phyloP scores from a whole-genome alignment of 2,329 filamentous ascomycete genomes.

The Ophiostoma piceae region DNA sequence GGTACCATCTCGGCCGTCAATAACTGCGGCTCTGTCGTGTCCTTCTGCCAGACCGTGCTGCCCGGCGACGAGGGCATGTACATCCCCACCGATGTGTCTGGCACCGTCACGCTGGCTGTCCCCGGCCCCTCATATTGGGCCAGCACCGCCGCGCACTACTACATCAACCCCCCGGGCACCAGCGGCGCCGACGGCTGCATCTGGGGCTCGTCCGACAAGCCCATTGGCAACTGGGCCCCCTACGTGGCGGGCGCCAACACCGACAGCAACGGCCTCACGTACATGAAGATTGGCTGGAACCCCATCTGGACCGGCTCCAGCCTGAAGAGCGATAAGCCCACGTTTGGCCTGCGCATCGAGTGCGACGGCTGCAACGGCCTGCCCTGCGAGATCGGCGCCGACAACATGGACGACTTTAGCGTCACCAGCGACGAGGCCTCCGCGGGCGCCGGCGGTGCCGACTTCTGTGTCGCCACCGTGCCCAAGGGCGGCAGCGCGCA shows the following conservation, averaged over 20 bases:
- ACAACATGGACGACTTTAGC: constrained; percentile 49
- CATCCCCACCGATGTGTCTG: constrained; percentile 65
- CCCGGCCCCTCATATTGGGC: constrained; percentile 67
- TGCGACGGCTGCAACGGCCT: constrained; percentile 66
- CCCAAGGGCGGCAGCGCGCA: constrained; percentile 60
- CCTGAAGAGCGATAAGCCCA: constrained; percentile 54
- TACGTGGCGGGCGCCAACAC: constrained; percentile 74
- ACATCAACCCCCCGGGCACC: constrained; percentile 70
- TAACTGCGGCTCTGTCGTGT: constrained; percentile 55
- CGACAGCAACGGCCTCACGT: constrained; percentile 59
- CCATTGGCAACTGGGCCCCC: constrained; percentile 70
- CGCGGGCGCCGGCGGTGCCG: constrained; percentile 60
- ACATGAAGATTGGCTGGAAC: constrained; percentile 72
- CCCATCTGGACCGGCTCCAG: constrained; percentile 60
- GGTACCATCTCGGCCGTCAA: constrained; percentile 62
- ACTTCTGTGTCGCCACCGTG: constrained; percentile 74
- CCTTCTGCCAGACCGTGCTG: constrained; percentile 74
- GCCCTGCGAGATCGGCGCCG: constrained; percentile 67
- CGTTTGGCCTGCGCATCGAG: constrained; percentile 64
- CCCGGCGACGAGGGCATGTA: constrained; percentile 79
- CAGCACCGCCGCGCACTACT: constrained; percentile 68
- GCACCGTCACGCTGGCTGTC: constrained; percentile 59
- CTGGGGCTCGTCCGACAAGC: constrained; percentile 60
- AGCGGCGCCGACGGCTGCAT: constrained; percentile 56
- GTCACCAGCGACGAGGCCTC: constrained; percentile 52